Percentiles rank a stretch among this genome's conserved stretches.
These are phyloP conservation scores for Blastobotrys ciferrii DNA, from an alignment of 1,139 yeast genomes.

Conservation along the genomic window DNA sequence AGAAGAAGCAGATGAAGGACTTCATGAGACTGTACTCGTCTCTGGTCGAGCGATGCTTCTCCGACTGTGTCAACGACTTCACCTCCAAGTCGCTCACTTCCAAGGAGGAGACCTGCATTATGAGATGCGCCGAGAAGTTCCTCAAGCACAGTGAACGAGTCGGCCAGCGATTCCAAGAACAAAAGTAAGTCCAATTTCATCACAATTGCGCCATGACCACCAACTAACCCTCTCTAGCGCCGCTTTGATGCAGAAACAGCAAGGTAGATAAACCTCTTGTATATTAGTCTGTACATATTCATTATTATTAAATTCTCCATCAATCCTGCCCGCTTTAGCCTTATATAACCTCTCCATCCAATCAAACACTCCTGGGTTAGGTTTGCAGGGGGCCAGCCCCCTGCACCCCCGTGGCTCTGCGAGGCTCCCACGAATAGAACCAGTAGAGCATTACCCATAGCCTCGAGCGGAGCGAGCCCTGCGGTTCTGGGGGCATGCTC, in stretches of 20 bases:
- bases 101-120: slow-evolving; percentile 81
- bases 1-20: slow-evolving; percentile 97
- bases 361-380: no score
- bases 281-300: slow-evolving; percentile 13
- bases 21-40: slow-evolving; percentile 95
- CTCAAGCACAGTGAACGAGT: slow-evolving; percentile 97
- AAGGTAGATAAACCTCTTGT: slow-evolving; percentile 15
- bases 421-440: no score
- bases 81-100: slow-evolving; percentile 83
- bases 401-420: no score
- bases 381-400: no score
- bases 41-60: slow-evolving; percentile 93
- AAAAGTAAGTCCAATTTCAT: slow-evolving; percentile 44
- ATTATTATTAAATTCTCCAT: background rate
- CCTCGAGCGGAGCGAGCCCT: no score
- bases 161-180: slow-evolving; percentile 98
- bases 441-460: no score
- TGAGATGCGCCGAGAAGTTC: slow-evolving; percentile 95
- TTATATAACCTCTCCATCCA: no score
- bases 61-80: slow-evolving; percentile 96
- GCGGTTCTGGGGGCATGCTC: no score
- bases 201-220: background rate
- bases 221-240: slow-evolving; percentile 17
- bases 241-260: slow-evolving; percentile 30
- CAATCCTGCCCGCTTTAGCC: no score